Evolutionary conservation across 2,329 filamentous ascomycete genomes (phyloP).

Genomic region (Hypoxylon sp.): DNA sequence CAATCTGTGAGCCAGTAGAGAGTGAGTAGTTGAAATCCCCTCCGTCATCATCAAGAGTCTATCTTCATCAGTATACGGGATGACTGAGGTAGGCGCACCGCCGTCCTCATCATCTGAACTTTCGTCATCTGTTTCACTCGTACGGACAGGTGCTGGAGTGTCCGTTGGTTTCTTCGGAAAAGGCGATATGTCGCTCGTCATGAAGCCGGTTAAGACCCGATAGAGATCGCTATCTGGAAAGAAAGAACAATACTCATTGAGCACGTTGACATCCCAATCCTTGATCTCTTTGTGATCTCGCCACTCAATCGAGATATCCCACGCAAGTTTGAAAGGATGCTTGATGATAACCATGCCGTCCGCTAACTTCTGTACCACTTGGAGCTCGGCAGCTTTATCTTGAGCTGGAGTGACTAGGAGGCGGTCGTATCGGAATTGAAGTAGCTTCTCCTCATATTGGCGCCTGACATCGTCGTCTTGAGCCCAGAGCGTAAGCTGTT

Average conservation of each 20-base stretch:
- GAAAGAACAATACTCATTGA: conserved; percentile 83
- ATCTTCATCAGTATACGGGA: conserved; percentile 79
- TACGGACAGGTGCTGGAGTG: conserved; percentile 33
- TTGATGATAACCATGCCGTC: conserved; percentile 97
- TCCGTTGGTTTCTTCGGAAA: conserved; percentile 67
- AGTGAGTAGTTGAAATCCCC: conserved; percentile 75
- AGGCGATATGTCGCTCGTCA: conserved; percentile 86
- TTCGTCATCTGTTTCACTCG: conserved; percentile 57
- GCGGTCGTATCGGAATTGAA: conserved; percentile 83
- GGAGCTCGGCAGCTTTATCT: conserved; percentile 77
- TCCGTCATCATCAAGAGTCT: conserved; percentile 84
- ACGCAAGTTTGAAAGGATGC: conserved; percentile 88
- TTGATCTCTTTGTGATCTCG: conserved; percentile 79
- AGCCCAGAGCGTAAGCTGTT: conserved; percentile 89
- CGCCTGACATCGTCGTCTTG: conserved; percentile 86
- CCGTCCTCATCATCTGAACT: conserved; percentile 71
- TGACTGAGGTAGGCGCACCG: conserved; percentile 64
- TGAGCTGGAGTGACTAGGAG: conserved; percentile 75
- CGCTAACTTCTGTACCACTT: conserved; percentile 80
- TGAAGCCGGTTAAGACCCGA: conserved; percentile 83
- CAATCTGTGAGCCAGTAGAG: conserved; percentile 84
- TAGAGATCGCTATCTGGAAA: conserved; percentile 88
- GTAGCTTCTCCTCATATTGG: conserved; percentile 88
- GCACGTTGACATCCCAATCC: conserved; percentile 82
- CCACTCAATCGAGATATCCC: conserved; percentile 93